Conservation (phyloP, 2,329 filamentous ascomycete genomes). For the Pseudocercospora macadamiae region DNA sequence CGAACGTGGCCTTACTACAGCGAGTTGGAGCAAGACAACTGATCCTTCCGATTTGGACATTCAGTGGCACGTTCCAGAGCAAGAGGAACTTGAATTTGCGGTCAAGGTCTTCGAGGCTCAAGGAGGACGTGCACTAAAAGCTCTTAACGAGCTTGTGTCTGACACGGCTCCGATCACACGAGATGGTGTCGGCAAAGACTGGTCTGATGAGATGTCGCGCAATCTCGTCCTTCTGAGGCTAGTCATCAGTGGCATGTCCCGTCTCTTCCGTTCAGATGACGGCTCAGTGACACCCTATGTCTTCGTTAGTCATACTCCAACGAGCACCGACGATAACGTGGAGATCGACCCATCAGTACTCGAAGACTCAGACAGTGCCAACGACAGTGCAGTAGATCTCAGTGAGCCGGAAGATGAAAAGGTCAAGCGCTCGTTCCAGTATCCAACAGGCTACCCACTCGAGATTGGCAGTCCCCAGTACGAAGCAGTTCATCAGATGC, state of each 20-base stretch:
- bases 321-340: constrained; percentile 37
- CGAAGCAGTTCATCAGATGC: constrained; percentile 74
- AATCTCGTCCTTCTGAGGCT: constrained; percentile 85
- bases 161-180: constrained; percentile 80
- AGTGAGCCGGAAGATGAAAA: constrained; percentile 78
- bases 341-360: constrained; percentile 30
- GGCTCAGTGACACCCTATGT: constrained; percentile 41
- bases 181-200: constrained; percentile 95
- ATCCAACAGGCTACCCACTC: constrained; percentile 84
- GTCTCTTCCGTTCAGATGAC: constrained; percentile 76
- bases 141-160: constrained; percentile 78
- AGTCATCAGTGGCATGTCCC: constrained; percentile 86
- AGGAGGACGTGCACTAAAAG: constrained; percentile 72
- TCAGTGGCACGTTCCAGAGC: constrained; percentile 84
- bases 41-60: constrained; percentile 77
- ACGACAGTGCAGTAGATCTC: constrained; percentile 54
- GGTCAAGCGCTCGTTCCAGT: constrained; percentile 82
- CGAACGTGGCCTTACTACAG: constrained; percentile 69
- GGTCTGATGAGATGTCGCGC: constrained; percentile 94
- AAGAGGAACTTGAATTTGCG: constrained; percentile 83
- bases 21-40: constrained; percentile 83
- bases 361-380: constrained; percentile 46
- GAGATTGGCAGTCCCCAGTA: constrained; percentile 67
- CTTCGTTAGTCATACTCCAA: constrained; percentile 59
- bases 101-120: constrained; percentile 87